Evolutionary conservation across 306 rosid genomes (phyloP).

Genomic region (Luffa acutangula): DNA sequence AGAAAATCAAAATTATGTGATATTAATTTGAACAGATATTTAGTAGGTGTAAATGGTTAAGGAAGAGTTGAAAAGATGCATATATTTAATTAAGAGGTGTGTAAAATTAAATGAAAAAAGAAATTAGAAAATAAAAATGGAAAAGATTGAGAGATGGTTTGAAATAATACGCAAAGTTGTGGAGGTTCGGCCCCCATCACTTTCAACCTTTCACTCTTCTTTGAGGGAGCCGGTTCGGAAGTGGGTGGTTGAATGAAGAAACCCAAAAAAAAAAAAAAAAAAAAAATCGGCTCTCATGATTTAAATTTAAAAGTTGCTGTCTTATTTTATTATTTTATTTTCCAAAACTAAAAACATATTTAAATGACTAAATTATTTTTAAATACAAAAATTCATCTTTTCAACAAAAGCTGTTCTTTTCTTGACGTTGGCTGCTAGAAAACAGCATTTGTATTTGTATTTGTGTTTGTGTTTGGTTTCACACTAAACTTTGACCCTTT

Average conservation of each 20-base stretch:
- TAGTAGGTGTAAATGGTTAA: too few relatives aligned
- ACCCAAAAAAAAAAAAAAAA: background rate
- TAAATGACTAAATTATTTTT: too few relatives aligned
- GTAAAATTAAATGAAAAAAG: background rate
- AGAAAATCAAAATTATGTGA: too few relatives aligned
- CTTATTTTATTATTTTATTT: background rate
- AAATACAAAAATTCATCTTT: background rate
- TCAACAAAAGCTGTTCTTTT: background rate
- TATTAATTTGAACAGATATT: too few relatives aligned
- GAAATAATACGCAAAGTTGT: background rate
- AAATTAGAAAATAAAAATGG: background rate
- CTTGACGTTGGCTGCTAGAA: background rate
- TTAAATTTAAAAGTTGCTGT: background rate
- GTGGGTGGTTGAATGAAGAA: slow-evolving; percentile 3
- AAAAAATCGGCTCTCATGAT: background rate
- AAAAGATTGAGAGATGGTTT: background rate
- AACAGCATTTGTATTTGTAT: background rate
- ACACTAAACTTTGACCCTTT: background rate
- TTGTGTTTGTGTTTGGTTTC: background rate
- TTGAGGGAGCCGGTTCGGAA: background rate
- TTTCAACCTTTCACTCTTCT: background rate
- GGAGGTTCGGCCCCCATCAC: background rate
- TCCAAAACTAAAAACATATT: too few relatives aligned
- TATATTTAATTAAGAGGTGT: too few relatives aligned
- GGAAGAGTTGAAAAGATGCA: too few relatives aligned